A percentile compares a stretch with the other conserved stretches of the same genome.
These are phyloP conservation scores for Pholiota adiposa DNA, from an alignment of 1,284 basidiomycete genomes.

Conservation along the genomic window DNA sequence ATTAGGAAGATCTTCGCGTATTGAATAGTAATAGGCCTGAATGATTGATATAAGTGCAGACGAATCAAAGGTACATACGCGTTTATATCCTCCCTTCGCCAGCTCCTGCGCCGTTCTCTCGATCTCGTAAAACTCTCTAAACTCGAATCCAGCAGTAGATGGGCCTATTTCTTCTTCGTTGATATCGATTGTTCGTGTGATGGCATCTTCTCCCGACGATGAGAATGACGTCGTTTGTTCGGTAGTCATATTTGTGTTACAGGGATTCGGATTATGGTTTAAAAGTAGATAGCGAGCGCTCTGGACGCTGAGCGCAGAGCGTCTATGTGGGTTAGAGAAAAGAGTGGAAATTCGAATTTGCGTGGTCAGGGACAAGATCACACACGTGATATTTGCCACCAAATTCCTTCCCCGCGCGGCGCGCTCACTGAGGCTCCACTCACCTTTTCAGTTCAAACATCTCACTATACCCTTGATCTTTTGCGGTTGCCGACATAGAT, in stretches of 20 bases:
- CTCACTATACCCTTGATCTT: neutral
- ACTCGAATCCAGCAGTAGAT: constrained; percentile 15
- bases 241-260: neutral
- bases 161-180: constrained; percentile 23
- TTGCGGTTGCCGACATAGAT: constrained; percentile 19
- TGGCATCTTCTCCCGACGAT: constrained; percentile 63
- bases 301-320: neutral
- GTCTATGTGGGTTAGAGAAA: neutral
- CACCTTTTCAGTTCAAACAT: neutral
- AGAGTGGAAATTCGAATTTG: too few relatives aligned
- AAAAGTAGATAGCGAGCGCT: neutral
- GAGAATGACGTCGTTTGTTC: constrained; percentile 48
- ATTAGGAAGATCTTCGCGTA: neutral
- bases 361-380: too few relatives aligned
- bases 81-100: constrained; percentile 54
- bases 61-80: constrained; percentile 55
- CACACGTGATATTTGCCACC: too few relatives aligned
- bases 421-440: neutral
- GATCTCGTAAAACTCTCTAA: constrained; percentile 69
- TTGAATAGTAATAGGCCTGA: neutral
- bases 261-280: neutral
- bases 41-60: too few relatives aligned
- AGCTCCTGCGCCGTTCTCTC: constrained; percentile 58
- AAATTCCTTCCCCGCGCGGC: too few relatives aligned
- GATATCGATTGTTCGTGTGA: constrained; percentile 55